Percentiles rank a stretch among this genome's conserved stretches.
phyloP scores from a whole-genome alignment of 331 rosid species.

The Quercus tomentella region DNA sequence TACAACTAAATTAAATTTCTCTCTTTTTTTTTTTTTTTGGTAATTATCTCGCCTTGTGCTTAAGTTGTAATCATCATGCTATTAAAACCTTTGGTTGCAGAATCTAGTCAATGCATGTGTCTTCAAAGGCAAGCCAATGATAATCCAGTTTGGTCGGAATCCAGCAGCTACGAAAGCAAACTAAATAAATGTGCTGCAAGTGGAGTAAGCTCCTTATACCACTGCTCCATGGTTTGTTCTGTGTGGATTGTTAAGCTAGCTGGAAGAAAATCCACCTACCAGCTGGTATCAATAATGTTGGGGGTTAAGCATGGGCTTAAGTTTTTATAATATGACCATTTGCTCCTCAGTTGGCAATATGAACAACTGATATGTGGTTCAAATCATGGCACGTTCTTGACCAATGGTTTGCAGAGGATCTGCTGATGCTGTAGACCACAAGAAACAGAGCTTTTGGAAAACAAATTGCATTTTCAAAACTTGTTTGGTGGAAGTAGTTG shows the following conservation, averaged over 20 bases:
- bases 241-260: neutral
- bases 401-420: slow-evolving; percentile 6
- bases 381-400: slow-evolving; percentile 2
- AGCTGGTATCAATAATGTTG: neutral
- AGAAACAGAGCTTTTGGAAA: neutral
- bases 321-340: neutral
- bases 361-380: neutral
- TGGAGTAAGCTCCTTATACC: neutral
- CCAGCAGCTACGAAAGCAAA: slow-evolving; percentile 55
- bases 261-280: neutral
- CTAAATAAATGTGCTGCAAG: slow-evolving; percentile 12
- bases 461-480: neutral
- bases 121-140: slow-evolving; percentile 91
- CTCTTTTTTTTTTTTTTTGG: neutral
- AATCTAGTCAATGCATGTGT: slow-evolving; percentile 72
- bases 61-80: neutral
- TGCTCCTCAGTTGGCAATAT: neutral
- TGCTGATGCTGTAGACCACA: neutral
- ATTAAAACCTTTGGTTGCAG: slow-evolving; percentile 36
- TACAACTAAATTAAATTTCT: neutral
- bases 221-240: neutral
- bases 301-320: neutral
- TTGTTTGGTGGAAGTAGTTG: neutral
- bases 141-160: slow-evolving; percentile 87
- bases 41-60: neutral